Evolutionary conservation across 139 green algal genomes (phyloP), one percentile per base, ranked within the genome.

Genomic region (Chlorella sp.): DNA sequence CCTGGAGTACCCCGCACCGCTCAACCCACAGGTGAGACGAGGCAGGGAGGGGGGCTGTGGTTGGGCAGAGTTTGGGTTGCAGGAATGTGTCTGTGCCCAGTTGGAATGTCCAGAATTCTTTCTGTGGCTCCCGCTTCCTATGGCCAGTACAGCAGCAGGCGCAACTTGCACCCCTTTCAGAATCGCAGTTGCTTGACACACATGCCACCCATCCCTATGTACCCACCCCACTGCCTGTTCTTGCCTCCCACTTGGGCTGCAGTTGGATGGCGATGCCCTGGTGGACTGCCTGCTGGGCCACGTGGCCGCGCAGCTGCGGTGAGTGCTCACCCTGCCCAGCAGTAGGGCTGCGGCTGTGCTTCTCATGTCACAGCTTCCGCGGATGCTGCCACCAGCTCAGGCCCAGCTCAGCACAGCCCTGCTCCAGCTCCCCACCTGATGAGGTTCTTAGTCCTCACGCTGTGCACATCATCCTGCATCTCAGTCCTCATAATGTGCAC

Each of bases 1-100:
- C 86, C 68, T 98, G 9, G 95, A 98, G 87, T 98, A 88, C 84
- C 81, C 74, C 1, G 20, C 36, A 0, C 32, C 36, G 11, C 80
- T 85, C 75, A 98, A 97, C 72, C 84, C 91, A 2, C 85, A 76
- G 24, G 74, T 89, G 26, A 28, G 60, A 19, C 36, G 14, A 8
- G 32, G 36, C 41, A 40, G 9, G 70, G 40, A 51, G 69, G n/a
- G 7, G 36, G 38, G 6, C 69, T 8, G 32, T 44, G 56, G 54
- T 14, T 14, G 54, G 54, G 56, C 56, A 65, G 56, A 7, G n/a
- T n/a, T n/a, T n/a, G n/a, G n/a, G n/a, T n/a, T n/a, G n/a, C n/a
- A n/a, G n/a, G n/a, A n/a, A n/a, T n/a, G n/a, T n/a, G n/a, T n/a
- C n/a, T n/a, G n/a, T n/a, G n/a, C n/a, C n/a, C n/a, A n/a, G n/a